Evolutionary conservation across 176 grass and related monocot species (phyloP).

Genomic region (Carex littledalei): DNA sequence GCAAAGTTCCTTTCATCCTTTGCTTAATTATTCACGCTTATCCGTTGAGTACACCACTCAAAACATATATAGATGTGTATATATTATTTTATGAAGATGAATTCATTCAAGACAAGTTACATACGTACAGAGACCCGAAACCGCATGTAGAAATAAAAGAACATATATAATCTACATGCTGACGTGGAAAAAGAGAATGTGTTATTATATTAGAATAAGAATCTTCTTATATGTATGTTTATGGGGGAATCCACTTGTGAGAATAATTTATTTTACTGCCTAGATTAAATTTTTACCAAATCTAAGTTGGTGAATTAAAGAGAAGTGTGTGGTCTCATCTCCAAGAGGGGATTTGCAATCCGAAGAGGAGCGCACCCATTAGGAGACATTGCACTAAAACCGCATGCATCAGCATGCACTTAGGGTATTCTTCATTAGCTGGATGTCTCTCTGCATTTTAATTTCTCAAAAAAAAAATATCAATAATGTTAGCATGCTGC

Average conservation of each 20-base stretch:
- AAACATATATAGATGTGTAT: background rate
- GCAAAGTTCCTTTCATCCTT: conserved; percentile 4
- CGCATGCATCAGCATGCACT: conserved; percentile 13
- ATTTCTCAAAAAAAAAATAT: background rate
- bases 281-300: background rate
- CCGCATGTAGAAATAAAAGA: background rate
- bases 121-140: conserved; percentile 1
- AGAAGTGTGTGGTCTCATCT: background rate
- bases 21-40: conserved; percentile 1
- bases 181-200: background rate
- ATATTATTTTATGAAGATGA: conserved; percentile 8
- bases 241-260: background rate
- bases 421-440: background rate
- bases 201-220: conserved; percentile 1
- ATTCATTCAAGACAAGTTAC: conserved; percentile 2
- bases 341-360: conserved; percentile 18
- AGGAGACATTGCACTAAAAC: background rate
- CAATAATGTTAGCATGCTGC: background rate
- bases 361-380: conserved; percentile 22
- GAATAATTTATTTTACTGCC: background rate
- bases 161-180: background rate
- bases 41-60: conserved; percentile 21
- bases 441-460: conserved; percentile 3
- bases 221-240: background rate
- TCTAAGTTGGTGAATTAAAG: background rate